Evolutionary conservation across 2,329 filamentous ascomycete genomes (phyloP).

Genomic region (Hypoxylon sp.): DNA sequence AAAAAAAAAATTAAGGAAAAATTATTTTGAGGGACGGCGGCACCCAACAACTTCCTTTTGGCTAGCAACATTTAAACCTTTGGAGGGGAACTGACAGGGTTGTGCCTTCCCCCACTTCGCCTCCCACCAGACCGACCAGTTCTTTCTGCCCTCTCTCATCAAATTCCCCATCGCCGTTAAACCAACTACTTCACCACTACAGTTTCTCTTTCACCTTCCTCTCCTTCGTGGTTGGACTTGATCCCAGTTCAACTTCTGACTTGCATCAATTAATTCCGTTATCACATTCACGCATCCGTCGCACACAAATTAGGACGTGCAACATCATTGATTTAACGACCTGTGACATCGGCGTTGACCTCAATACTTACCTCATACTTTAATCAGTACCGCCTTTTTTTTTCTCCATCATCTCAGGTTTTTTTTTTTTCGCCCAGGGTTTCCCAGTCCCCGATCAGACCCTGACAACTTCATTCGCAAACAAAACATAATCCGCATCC

Average conservation of each 20-base stretch:
- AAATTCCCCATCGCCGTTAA: constrained; percentile 45
- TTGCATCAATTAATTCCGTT: constrained; percentile 39
- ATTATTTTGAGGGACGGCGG: constrained; percentile 37
- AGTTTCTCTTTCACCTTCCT: constrained; percentile 35
- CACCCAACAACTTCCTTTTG: constrained; percentile 47
- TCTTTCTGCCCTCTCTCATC: constrained; percentile 44
- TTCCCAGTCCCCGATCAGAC: constrained; percentile 39
- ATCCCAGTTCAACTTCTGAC: constrained; percentile 44
- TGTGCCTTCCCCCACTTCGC: constrained; percentile 48
- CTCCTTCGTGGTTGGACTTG: constrained; percentile 32
- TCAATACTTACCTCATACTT: constrained; percentile 35
- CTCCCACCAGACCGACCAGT: constrained; percentile 47
- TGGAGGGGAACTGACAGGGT: constrained; percentile 46
- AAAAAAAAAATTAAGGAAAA: constrained; percentile 34
- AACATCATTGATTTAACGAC: constrained; percentile 24
- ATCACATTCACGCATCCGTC: constrained; percentile 17
- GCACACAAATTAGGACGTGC: constrained; percentile 13
- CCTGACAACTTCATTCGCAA: constrained; percentile 42
- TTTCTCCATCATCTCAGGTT: constrained; percentile 45
- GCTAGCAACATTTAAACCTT: constrained; percentile 31
- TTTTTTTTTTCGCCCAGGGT: constrained; percentile 47
- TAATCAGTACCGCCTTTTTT: constrained; percentile 50
- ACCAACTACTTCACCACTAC: constrained; percentile 42
- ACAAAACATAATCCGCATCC: constrained; percentile 43
- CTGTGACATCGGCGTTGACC: constrained; percentile 24